Percentiles rank a stretch among this genome's conserved stretches.
Evolutionary conservation across 345 rosid genomes (phyloP).

Genomic region (Anastatica hierochuntica): DNA sequence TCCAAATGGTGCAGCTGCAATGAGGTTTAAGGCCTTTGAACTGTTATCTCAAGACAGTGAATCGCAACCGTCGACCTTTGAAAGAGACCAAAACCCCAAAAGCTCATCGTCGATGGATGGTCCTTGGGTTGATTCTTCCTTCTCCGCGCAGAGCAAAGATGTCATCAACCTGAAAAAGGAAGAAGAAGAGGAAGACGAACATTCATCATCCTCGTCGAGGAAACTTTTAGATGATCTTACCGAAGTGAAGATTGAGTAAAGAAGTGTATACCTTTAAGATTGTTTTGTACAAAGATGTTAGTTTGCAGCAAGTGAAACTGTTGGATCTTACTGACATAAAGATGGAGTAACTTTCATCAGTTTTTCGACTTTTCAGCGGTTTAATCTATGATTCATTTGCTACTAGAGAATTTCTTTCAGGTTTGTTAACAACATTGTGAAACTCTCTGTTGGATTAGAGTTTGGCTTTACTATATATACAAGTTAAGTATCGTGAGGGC

Average conservation of each 20-base stretch:
- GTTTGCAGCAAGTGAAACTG: background rate
- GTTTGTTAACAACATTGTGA: no score
- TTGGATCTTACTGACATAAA: no score
- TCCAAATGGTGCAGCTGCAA: constrained; percentile 33
- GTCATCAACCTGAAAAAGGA: constrained; percentile 19
- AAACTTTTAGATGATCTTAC: constrained; percentile 18
- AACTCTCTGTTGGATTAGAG: no score
- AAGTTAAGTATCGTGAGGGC: no score
- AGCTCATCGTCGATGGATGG: constrained; percentile 48
- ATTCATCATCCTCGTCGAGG: constrained; percentile 16
- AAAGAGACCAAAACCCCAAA: constrained; percentile 30
- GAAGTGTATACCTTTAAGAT: background rate
- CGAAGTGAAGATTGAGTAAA: constrained; percentile 18
- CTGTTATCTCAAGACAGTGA: constrained; percentile 57
- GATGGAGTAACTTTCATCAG: no score
- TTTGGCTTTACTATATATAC: no score
- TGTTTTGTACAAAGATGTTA: background rate
- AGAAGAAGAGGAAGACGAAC: constrained; percentile 4
- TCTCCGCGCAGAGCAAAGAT: constrained; percentile 30
- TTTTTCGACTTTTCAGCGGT: no score
- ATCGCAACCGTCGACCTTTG: constrained; percentile 29
- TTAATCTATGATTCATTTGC: no score
- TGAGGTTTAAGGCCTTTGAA: constrained; percentile 77
- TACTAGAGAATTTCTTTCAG: no score
- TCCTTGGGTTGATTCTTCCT: constrained; percentile 54